These are phyloP conservation scores for Vitis cinerea DNA, from an alignment of 164 flowering plant species.

Conservation along the genomic window DNA sequence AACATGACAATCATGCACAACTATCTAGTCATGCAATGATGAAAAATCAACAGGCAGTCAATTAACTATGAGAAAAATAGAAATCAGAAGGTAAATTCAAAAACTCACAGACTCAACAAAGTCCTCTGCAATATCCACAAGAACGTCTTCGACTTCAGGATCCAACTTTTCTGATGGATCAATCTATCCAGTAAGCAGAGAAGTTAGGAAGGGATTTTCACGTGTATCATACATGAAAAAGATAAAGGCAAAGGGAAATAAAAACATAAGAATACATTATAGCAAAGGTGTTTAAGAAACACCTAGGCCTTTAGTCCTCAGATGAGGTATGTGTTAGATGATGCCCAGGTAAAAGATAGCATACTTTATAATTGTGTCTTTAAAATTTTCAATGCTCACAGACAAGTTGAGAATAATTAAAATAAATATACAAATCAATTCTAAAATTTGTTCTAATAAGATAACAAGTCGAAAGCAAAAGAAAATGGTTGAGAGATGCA, in stretches of 20 bases:
- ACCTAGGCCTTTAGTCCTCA: not conserved
- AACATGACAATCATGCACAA: too few species aligned
- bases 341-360: not conserved
- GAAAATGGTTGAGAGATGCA: not conserved
- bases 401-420: not conserved
- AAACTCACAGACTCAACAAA: constrained; percentile 89
- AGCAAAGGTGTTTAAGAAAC: not conserved
- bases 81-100: not conserved
- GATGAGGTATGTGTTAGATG: not conserved
- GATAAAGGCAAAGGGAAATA: not conserved
- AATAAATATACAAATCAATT: not conserved
- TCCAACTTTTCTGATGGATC: constrained; percentile 84
- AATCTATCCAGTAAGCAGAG: constrained; percentile 42
- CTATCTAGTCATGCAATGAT: not conserved
- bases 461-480: not conserved
- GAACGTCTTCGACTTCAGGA: constrained; percentile 88
- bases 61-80: not conserved
- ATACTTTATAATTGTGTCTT: too few species aligned
- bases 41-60: not conserved
- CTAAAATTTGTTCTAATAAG: not conserved
- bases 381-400: not conserved
- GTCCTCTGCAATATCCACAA: constrained; percentile 88
- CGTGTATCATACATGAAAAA: not conserved
- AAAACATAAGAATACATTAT: not conserved
- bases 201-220: not conserved